Percentiles rank a stretch among this genome's conserved stretches.
Conservation (phyloP, 2,329 filamentous ascomycete species). For the Parascedosporium putredinis region DNA sequence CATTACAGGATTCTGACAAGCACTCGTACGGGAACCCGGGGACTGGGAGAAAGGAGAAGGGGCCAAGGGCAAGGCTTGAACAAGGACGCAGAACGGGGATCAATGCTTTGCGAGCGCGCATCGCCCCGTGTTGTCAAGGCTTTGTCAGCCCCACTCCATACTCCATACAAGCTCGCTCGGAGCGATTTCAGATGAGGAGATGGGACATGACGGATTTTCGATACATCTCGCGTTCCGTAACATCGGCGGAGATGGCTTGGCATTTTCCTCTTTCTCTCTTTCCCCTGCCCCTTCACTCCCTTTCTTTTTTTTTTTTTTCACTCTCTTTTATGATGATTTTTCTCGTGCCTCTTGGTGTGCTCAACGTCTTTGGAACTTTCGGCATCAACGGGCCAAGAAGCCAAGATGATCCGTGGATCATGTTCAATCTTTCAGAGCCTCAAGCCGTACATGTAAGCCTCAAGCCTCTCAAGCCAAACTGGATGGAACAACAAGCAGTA, state of each 20-base stretch:
- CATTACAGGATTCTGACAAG: background rate
- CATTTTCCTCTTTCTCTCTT: slow-evolving; percentile 4
- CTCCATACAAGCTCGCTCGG: background rate
- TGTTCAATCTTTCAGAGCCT: too few species aligned
- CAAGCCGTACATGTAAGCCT: too few species aligned
- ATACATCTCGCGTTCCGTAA: slow-evolving; percentile 23
- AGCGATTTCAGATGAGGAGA: background rate
- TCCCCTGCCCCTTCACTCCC: background rate
- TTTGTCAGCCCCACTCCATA: background rate
- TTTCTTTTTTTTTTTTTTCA: background rate
- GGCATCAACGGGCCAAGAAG: too few species aligned
- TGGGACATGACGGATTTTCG: slow-evolving; percentile 17
- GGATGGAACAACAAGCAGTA: too few species aligned
- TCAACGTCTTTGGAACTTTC: too few species aligned
- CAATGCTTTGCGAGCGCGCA: too few species aligned
- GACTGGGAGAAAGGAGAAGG: background rate
- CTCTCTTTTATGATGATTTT: background rate
- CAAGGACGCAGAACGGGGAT: too few species aligned
- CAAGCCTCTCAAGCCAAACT: too few species aligned
- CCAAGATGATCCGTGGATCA: too few species aligned
- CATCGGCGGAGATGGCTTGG: slow-evolving; percentile 9
- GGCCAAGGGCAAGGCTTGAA: too few species aligned
- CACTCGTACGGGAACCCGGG: background rate
- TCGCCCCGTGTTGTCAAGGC: background rate
- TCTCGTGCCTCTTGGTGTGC: background rate